Conservation (phyloP, 2,329 filamentous ascomycete species). For the Bipolaris gigantea region DNA sequence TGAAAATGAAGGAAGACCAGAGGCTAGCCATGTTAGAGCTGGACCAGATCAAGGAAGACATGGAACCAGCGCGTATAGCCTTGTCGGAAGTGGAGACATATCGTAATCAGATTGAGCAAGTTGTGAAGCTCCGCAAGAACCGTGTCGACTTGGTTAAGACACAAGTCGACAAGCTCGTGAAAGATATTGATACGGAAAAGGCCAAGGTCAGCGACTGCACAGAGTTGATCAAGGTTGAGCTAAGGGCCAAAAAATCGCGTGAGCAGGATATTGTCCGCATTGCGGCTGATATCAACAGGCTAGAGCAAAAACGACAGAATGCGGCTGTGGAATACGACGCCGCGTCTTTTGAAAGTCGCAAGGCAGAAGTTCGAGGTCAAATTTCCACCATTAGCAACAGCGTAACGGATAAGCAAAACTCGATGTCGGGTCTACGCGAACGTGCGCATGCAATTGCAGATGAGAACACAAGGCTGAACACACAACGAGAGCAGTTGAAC, state of each 20-base stretch:
- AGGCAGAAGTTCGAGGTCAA: constrained; percentile 60
- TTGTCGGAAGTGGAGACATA: constrained; percentile 74
- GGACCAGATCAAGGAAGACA: constrained; percentile 59
- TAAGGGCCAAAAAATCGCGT: constrained; percentile 46
- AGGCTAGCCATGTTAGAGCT: constrained; percentile 61
- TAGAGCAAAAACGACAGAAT: constrained; percentile 66
- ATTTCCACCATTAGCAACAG: constrained; percentile 55
- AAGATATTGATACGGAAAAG: constrained; percentile 40
- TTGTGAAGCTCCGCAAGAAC: constrained; percentile 58
- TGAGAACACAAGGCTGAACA: constrained; percentile 33
- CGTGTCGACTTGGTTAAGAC: constrained; percentile 59
- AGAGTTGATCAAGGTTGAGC: constrained; percentile 46
- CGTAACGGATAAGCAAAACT: constrained; percentile 49
- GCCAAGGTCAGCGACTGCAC: constrained; percentile 49
- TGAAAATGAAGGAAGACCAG: constrained; percentile 58
- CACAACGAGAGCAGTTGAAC: constrained; percentile 24
- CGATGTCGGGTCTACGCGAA: constrained; percentile 20
- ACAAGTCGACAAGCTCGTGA: constrained; percentile 50
- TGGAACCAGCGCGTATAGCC: constrained; percentile 69
- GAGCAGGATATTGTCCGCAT: constrained; percentile 36
- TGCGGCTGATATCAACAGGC: constrained; percentile 58
- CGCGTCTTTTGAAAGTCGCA: constrained; percentile 69
- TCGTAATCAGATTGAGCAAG: constrained; percentile 57
- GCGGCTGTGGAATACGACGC: constrained; percentile 69
- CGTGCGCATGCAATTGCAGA: constrained; percentile 13